Evolutionary conservation across 805 yeast species (phyloP).

Genomic region (Starmerella lactis-condensi): DNA sequence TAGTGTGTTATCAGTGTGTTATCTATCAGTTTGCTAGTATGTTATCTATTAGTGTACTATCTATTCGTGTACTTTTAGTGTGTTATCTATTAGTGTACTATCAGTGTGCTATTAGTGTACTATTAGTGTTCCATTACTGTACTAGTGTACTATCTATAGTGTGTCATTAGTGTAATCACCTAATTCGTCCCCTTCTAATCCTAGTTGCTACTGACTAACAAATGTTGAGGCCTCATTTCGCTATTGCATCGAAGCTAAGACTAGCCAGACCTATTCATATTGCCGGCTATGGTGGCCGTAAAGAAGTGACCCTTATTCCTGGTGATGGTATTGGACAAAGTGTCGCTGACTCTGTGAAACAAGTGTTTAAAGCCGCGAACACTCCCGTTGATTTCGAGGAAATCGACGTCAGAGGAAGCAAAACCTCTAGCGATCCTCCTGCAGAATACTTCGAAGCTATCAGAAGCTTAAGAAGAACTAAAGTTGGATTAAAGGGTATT

Average conservation of each 20-base stretch:
- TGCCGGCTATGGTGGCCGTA: constrained; percentile 62
- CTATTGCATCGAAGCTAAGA: constrained; percentile 42
- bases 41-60: too few species aligned
- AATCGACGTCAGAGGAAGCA: constrained; percentile 38
- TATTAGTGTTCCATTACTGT: too few species aligned
- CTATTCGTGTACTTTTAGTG: too few species aligned
- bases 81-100: too few species aligned
- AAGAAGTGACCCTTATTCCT: constrained; percentile 85
- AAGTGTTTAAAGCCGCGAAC: constrained; percentile 68
- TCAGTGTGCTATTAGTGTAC: too few species aligned
- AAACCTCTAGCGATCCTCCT: constrained; percentile 34
- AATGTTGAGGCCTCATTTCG: too few species aligned
- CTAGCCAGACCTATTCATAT: constrained; percentile 48
- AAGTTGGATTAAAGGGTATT: constrained; percentile 91
- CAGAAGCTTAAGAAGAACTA: constrained; percentile 80
- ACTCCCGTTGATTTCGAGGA: constrained; percentile 89
- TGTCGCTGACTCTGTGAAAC: constrained; percentile 81
- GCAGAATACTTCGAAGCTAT: constrained; percentile 68
- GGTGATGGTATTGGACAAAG: constrained; percentile 96
- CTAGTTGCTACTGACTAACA: too few species aligned
- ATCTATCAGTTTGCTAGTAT: too few species aligned
- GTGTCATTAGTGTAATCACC: too few species aligned
- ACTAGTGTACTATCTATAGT: too few species aligned
- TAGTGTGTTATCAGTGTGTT: too few species aligned
- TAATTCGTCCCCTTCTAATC: too few species aligned